A percentile compares a stretch with the other conserved stretches of the same genome.
These are phyloP conservation scores for Glonium stellatum DNA, from an alignment of 495 filamentous ascomycete genomes.

Conservation along the genomic window DNA sequence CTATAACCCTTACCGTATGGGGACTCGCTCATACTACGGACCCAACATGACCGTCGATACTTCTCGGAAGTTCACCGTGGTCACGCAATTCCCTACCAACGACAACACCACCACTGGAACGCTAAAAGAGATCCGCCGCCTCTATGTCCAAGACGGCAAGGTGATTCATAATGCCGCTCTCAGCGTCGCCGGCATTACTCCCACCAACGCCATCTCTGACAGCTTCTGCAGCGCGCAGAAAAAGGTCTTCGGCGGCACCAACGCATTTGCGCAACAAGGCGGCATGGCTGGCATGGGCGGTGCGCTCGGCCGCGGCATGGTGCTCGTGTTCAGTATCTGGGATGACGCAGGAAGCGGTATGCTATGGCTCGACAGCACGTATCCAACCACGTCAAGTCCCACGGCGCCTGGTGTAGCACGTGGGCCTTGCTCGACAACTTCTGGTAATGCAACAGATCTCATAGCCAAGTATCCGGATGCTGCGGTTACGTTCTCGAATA, in stretches of 20 bases:
- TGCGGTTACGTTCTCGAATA: conserved; percentile 58
- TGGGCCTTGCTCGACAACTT: conserved; percentile 9
- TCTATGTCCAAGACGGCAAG: conserved; percentile 56
- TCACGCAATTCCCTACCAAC: conserved; percentile 57
- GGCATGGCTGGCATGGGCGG: conserved; percentile 53
- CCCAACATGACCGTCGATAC: conserved; percentile 51
- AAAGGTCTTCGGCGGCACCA: no score
- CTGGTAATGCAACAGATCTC: conserved; percentile 43
- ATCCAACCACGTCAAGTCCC: conserved; percentile 48
- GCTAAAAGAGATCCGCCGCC: conserved; percentile 49
- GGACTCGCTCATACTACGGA: conserved; percentile 51
- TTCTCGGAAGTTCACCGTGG: conserved; percentile 51
- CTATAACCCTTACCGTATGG: conserved; percentile 55
- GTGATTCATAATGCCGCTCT: conserved; percentile 53
- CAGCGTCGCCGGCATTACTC: conserved; percentile 45
- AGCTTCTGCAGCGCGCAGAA: no score
- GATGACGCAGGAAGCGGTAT: conserved; percentile 69
- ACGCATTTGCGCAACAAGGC: conserved; percentile 49
- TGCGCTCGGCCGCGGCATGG: conserved; percentile 54
- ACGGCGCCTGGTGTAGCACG: conserved; percentile 9
- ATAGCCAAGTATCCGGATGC: conserved; percentile 49
- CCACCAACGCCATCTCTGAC: conserved; percentile 23
- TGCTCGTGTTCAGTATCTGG: conserved; percentile 72
- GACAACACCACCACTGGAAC: conserved; percentile 37
- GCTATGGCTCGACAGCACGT: conserved; percentile 77